Percentiles rank a stretch among this genome's conserved stretches.
Conservation (phyloP, 106 monocot species). For the Dioscorea zingiberensis region DNA sequence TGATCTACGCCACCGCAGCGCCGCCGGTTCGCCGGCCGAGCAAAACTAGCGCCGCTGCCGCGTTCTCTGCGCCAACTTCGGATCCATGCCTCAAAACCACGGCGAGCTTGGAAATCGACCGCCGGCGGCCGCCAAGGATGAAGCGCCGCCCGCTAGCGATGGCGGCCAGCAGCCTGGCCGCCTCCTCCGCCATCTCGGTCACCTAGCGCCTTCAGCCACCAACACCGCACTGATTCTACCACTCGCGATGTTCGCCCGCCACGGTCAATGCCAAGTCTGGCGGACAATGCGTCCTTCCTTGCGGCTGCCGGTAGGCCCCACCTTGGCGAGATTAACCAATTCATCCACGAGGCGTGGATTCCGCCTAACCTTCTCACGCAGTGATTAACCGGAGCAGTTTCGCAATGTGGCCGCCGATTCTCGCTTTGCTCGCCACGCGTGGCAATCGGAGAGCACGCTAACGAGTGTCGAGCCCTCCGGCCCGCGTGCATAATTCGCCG, state of each 20-base stretch:
- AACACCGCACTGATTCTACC: conserved; percentile 39
- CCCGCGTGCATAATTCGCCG: conserved; percentile 55
- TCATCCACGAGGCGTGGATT: conserved; percentile 25
- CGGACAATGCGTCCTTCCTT: conserved; percentile 53
- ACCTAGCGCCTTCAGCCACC: conserved; percentile 28
- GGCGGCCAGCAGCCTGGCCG: conserved; percentile 51
- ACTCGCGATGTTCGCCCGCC: conserved; percentile 54
- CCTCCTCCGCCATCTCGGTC: conserved; percentile 41
- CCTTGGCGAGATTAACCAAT: conserved; percentile 32
- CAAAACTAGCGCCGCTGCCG: conserved; percentile 43
- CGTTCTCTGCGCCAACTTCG: conserved; percentile 58
- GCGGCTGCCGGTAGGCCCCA: conserved; percentile 45
- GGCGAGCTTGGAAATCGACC: conserved; percentile 34
- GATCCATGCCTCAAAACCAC: conserved; percentile 48
- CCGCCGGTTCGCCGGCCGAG: conserved; percentile 33
- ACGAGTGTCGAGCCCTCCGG: conserved; percentile 50
- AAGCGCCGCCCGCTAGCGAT: conserved; percentile 57
- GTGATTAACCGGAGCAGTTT: conserved; percentile 43
- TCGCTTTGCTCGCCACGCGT: conserved; percentile 71
- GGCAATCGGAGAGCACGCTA: conserved; percentile 34
- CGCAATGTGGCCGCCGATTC: conserved; percentile 66
- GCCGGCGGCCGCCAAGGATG: conserved; percentile 27
- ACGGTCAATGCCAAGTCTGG: too few relatives aligned
- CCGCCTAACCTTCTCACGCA: conserved; percentile 45
- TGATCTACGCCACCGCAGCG: conserved; percentile 29